Evolutionary conservation across 2,329 filamentous ascomycete species (phyloP), one percentile per base, ranked within the genome.

Genomic region (Mariannaea sp.): DNA sequence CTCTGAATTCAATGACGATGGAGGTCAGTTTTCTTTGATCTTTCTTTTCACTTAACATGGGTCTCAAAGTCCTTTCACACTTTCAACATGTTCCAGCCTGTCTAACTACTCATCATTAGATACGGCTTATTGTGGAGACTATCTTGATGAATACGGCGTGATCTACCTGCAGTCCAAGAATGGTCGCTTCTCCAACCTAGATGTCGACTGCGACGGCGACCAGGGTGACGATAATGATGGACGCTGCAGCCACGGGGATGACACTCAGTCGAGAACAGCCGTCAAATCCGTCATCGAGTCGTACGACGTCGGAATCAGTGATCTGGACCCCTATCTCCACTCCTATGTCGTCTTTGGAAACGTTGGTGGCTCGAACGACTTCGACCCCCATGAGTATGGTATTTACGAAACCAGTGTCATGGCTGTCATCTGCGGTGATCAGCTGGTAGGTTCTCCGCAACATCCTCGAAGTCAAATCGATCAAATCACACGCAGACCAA

Each of bases 201-300:
- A 84, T 53, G 72, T 84, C 36, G 82, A 85, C 69, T 85, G 82
- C 58, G 81, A 85, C 54, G 81, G 82, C 1, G 67, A 69, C 0
- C 73, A 78, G 35, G 69, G 72, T 4, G 70, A 49, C n/a, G 24
- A 33, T 5, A 70, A 75, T 49, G 75, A 73, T 17, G 75, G 77
- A 0, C 70, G 73, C 12, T 63, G 60, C 7, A 39, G 24, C 1
- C 40, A 52, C 4, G 46, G 47, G 2, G 52, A 50, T 0, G 38
- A 36, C 1, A 61, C 59, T 9, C 50, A 49, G 8, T n/a, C 45
- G 0, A 38, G 27, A 38, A 83, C 81, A 0, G 69, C 76, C 0
- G 82, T 82, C 64, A 65, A 71, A 29, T 66, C 73, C 20, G 62
- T 58, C 1, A 59, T 80, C 4, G 55, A 57, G 1, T 30, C 59